Base-by-base conservation (phyloP, 2,329 filamentous ascomycete species). In the Beauveria varroae region DNA sequence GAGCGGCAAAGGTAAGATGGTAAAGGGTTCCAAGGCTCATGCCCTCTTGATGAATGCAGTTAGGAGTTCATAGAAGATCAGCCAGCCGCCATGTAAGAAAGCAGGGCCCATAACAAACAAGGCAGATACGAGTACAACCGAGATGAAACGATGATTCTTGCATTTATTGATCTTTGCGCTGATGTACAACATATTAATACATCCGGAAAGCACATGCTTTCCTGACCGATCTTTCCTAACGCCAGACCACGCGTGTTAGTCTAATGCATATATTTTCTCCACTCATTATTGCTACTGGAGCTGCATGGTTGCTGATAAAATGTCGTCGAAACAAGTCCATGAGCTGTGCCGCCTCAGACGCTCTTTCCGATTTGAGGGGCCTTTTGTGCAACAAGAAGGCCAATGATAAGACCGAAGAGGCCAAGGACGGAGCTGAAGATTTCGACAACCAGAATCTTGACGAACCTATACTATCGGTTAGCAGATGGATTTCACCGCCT, bases 351-450 rank as follows among this genome's bases (percentile, higher is more conserved):
- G 16, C 30, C 20, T 60, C 50, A 60, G 28, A 34, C 64, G 60
- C 41, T 65, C 64, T 72, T 71, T 64, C 80, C 80, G 64, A 97
- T 96, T 65, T 92, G 90, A 26, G 79, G 73, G 28, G 95, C 92
- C 76, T 95, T 96, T 73, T 88, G 84, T 63, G 91, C 90, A 57
- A 98, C 84, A 66, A 99, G 81, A 60, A 99, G 83, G 51, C 96
- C 95, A 67, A 99, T 87, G 71, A 99, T 99, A 65, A 99, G 83
- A 63, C 95, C 96, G 71, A 99, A 99, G 3, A 99, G 86, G 65
- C 96, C 95, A 12, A 99, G 83, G 54, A 99, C 93, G 46, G 93
- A 98, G 74, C 93, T 97, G 81, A 99, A 99, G 74, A 99, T 99
- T 77, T 99, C 96, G 71, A 99, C 96, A 68, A 99, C 93, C 57